These are phyloP conservation scores for Verticillium alfalfae DNA, from an alignment of 2,329 filamentous ascomycete genomes.

Conservation along the genomic window DNA sequence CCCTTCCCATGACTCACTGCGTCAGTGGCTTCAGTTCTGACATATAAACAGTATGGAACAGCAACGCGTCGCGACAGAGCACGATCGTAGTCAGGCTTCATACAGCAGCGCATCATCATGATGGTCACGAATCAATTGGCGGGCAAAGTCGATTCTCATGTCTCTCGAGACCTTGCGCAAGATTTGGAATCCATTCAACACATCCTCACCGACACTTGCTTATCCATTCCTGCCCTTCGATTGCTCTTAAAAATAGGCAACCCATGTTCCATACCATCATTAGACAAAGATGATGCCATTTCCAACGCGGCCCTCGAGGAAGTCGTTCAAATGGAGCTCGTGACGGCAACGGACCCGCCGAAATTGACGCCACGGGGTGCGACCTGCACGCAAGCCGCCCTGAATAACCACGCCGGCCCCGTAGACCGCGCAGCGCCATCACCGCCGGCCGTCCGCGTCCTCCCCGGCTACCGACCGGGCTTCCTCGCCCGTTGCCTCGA, in stretches of 20 bases:
- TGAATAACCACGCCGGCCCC: not conserved
- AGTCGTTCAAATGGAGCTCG: no score
- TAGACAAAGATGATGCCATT: no score
- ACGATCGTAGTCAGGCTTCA: not conserved
- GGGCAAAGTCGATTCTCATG: no score
- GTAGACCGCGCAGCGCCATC: not conserved
- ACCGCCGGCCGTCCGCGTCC: conserved; percentile 7
- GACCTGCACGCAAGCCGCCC: not conserved
- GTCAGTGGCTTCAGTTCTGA: not conserved
- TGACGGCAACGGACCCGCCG: no score
- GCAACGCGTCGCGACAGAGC: not conserved
- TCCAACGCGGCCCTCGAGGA: no score
- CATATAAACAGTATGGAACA: not conserved
- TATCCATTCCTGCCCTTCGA: no score
- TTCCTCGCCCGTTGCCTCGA: conserved; percentile 19
- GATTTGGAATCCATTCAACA: not conserved
- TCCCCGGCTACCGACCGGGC: conserved; percentile 19
- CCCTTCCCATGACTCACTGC: not conserved
- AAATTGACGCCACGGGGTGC: not conserved
- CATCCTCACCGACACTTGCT: not conserved
- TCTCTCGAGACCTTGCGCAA: not conserved
- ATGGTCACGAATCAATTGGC: not conserved
- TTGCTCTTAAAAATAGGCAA: no score
- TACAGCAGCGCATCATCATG: not conserved
- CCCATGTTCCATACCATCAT: no score